Conservation (phyloP, 2,329 filamentous ascomycete genomes). For the Colletotrichum noveboracense region DNA sequence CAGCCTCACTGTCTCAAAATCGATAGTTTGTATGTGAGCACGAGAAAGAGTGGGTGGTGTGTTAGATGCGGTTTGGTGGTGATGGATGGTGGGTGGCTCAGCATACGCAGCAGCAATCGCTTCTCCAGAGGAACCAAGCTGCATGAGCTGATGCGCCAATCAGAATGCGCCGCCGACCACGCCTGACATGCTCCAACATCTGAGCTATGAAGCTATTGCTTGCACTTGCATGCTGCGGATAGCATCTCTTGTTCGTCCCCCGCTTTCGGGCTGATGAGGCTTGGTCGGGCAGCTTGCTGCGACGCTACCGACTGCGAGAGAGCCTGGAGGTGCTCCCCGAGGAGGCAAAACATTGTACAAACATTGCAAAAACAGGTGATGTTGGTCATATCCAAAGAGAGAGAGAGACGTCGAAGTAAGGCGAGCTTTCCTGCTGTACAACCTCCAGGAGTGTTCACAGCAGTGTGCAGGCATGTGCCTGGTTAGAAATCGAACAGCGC, state of each 20-base stretch:
- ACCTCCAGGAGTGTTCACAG: not conserved
- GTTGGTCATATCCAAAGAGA: not conserved
- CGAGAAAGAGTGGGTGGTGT: not conserved
- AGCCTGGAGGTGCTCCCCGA: not conserved
- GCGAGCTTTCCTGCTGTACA: not conserved
- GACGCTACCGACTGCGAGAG: not conserved
- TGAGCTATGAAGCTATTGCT: not conserved
- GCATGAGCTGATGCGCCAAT: not conserved
- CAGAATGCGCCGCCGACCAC: not conserved
- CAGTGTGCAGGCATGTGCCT: not conserved
- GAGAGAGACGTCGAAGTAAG: not conserved
- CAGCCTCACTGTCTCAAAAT: slow-evolving; percentile 9
- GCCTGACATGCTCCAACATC: not conserved
- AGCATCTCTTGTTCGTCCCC: not conserved
- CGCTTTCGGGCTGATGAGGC: not conserved
- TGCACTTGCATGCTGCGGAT: not conserved
- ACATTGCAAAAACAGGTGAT: not conserved
- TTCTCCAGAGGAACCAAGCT: not conserved
- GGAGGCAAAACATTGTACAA: not conserved
- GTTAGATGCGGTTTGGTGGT: not conserved
- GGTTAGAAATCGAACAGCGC: not conserved
- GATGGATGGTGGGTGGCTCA: not conserved
- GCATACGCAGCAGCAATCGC: not conserved
- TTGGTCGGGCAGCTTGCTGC: slow-evolving; percentile 11
- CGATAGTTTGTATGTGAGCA: not conserved